Conservation (phyloP, 2,329 filamentous ascomycete genomes). For the Trichophyton rubrum region DNA sequence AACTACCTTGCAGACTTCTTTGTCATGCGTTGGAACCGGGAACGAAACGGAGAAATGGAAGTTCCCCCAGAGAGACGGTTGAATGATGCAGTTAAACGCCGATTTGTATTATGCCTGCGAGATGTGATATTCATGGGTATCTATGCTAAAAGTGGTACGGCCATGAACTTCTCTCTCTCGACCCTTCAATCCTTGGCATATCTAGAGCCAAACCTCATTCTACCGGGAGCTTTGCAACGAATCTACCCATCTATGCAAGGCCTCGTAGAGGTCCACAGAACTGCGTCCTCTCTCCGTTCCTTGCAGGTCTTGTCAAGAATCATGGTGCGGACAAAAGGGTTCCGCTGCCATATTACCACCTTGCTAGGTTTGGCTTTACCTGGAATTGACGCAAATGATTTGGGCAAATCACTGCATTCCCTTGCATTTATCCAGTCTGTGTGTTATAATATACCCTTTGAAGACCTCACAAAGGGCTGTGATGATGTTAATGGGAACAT, state of each 20-base stretch:
- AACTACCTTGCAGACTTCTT: conserved; percentile 93
- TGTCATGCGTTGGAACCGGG: conserved; percentile 93
- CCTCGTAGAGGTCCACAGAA: conserved; percentile 90
- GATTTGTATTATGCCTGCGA: conserved; percentile 77
- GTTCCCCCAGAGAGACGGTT: conserved; percentile 68
- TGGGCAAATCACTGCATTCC: conserved; percentile 91
- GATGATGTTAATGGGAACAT: conserved; percentile 58
- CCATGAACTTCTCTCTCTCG: conserved; percentile 82
- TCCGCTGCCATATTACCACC: conserved; percentile 88
- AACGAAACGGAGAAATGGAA: conserved; percentile 83
- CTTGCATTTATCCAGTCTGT: conserved; percentile 91
- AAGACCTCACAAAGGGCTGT: conserved; percentile 60
- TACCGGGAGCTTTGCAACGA: conserved; percentile 84
- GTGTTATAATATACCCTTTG: conserved; percentile 89
- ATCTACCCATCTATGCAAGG: conserved; percentile 97
- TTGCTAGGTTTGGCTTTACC: conserved; percentile 84
- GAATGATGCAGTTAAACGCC: conserved; percentile 65
- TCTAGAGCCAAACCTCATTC: conserved; percentile 78
- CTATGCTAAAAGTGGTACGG: conserved; percentile 86
- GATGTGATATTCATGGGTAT: conserved; percentile 98
- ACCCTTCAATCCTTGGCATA: conserved; percentile 82
- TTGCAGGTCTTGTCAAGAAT: conserved; percentile 84
- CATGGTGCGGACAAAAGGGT: conserved; percentile 90
- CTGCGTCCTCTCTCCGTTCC: conserved; percentile 81
- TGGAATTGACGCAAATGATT: conserved; percentile 92